Evolutionary conservation across 2,329 filamentous ascomycete genomes (phyloP), one percentile per base, ranked within the genome.

Genomic region (Plenodomus lindquistii): DNA sequence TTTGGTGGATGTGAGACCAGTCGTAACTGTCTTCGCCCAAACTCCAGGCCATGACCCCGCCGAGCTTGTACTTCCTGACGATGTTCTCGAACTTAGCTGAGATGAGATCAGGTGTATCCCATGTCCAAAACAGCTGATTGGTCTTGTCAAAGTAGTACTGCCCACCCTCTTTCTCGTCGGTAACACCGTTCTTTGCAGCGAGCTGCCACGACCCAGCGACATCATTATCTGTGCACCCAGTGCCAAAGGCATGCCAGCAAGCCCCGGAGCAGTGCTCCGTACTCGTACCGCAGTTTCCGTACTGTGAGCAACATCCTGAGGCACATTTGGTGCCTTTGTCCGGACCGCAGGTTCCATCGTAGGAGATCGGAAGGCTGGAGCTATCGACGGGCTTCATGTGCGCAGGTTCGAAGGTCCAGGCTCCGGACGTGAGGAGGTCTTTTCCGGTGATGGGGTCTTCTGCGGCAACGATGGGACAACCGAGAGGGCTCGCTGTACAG

Each of bases 41-140:
- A 17, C 85, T 86, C 87, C 87, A 91, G 0, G 87, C 86, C 78
- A 91, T 89, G 4, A 88, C 82, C 15, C 88, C 88, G 1, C 87
- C 87, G 0, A 91, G 67, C 1, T 74, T 69, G 63, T 80, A 78
- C 24, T 75, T 74, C 22, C 76, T 72, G 2, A 89, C 77, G 29
- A 91, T 78, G 4, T 79, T 67, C 3, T 77, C 71, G 48, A 89
- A 83, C 73, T 91, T 91, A 47, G 75, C 73, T 11, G 67, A 58
- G 42, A 91, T 85, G 11, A 84, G 77, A 7, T 77, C 75, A 0
- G 80, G 76, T 0, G 84, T 87, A 51, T 91, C 88, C 76, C 85
- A 91, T 0, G 85, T 85, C 88, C 88, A 91, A 80, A 87, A 91
- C 22, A 86, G 66, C 44, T 79, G 72, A 55, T 82, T 76, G 4